Evolutionary conservation across 2,329 filamentous ascomycete genomes (phyloP).

Genomic region (Xylariaceae sp.): DNA sequence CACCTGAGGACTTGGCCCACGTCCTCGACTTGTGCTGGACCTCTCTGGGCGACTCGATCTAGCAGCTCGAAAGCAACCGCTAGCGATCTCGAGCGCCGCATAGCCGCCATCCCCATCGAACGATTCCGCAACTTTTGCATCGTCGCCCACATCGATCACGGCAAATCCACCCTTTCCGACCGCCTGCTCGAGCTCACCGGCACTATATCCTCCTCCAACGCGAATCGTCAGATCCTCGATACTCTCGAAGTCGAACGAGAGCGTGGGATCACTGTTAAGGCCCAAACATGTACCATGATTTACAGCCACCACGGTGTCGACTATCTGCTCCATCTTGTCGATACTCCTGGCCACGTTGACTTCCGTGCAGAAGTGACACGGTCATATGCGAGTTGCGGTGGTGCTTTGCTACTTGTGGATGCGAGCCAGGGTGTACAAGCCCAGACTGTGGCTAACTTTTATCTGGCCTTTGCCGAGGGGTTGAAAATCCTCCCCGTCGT

Average conservation of each 20-base stretch:
- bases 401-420: constrained; percentile 90
- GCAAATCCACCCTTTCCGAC: constrained; percentile 94
- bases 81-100: constrained; percentile 61
- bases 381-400: constrained; percentile 95
- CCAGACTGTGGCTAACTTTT: constrained; percentile 98
- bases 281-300: constrained; percentile 97
- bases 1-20: background rate
- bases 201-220: constrained; percentile 79
- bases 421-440: constrained; percentile 96
- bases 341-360: constrained; percentile 97
- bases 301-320: constrained; percentile 86
- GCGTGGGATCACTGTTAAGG: constrained; percentile 97
- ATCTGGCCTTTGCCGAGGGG: constrained; percentile 92
- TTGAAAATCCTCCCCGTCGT: constrained; percentile 87
- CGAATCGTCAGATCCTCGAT: constrained; percentile 94
- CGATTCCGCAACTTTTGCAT: constrained; percentile 97
- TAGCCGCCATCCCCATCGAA: constrained; percentile 76
- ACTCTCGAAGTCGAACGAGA: constrained; percentile 97
- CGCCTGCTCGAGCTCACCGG: constrained; percentile 92
- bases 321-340: constrained; percentile 92
- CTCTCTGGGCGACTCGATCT: constrained; percentile 23
- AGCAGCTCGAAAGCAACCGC: constrained; percentile 37
- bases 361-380: constrained; percentile 95
- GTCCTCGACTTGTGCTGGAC: no score
- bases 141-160: constrained; percentile 98